A percentile compares a stretch with the other conserved stretches of the same genome.
Conservation (phyloP, 768 basidiomycete genomes). For the Coprinellus aureogranulatus region DNA sequence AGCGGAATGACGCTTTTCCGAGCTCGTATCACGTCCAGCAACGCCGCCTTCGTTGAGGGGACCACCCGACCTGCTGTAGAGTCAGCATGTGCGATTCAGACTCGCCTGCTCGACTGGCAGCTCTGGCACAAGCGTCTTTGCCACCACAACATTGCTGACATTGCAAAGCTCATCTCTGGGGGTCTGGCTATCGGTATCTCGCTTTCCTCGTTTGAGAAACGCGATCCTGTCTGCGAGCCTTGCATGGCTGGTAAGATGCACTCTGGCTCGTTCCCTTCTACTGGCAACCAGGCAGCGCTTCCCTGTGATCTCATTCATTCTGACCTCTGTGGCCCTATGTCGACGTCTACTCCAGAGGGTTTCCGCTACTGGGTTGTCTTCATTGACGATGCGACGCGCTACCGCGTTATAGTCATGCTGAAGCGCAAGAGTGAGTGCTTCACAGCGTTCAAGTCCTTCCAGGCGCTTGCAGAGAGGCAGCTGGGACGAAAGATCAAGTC, state of each 20-base stretch:
- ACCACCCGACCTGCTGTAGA: too few species aligned
- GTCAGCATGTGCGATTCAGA: too few species aligned
- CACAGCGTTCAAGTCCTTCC: slow-evolving; percentile 28
- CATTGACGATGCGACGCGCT: slow-evolving; percentile 24
- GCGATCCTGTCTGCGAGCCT: slow-evolving; percentile 21
- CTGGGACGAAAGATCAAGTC: slow-evolving; percentile 21
- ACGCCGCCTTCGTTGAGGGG: too few species aligned
- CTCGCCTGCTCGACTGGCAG: too few species aligned
- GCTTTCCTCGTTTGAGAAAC: background rate
- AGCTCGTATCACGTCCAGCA: too few species aligned
- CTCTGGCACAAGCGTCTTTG: background rate
- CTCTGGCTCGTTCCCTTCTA: slow-evolving; percentile 10
- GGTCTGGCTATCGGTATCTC: background rate
- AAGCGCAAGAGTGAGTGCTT: slow-evolving; percentile 24
- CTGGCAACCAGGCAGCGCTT: too few species aligned
- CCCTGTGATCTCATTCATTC: slow-evolving; percentile 14
- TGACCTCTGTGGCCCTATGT: slow-evolving; percentile 30
- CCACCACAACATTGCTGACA: background rate
- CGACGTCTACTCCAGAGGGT: slow-evolving; percentile 15
- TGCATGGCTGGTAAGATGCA: slow-evolving; percentile 18
- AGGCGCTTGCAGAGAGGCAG: slow-evolving; percentile 30
- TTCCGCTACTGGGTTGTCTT: slow-evolving; percentile 29
- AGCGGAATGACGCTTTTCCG: too few species aligned
- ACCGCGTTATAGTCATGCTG: slow-evolving; percentile 17
- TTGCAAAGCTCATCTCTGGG: background rate